phyloP scores from a whole-genome alignment of 1,284 basidiomycete genomes.

The Mycocalia duriaeana region DNA sequence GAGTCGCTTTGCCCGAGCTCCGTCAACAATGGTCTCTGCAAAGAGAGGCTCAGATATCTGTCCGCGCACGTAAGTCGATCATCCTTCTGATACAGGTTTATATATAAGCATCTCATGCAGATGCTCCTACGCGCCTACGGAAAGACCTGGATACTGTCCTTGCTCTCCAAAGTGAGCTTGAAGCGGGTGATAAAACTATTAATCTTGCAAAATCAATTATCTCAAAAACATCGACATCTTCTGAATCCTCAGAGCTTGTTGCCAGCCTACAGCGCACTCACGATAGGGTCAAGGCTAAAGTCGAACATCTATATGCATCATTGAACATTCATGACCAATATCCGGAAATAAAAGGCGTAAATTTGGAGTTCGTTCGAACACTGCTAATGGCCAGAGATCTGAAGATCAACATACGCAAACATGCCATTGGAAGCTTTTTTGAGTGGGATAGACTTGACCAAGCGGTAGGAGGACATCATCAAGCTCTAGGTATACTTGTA shows the following conservation, averaged over 20 bases:
- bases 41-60: conserved; percentile 22
- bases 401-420: conserved; percentile 34
- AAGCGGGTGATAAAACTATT: conserved; percentile 21
- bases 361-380: conserved; percentile 26
- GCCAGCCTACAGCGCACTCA: conserved; percentile 16
- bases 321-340: conserved; percentile 29
- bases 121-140: conserved; percentile 27
- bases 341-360: conserved; percentile 24
- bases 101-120: conserved; percentile 14
- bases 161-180: conserved; percentile 29
- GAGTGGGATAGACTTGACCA: conserved; percentile 33
- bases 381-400: conserved; percentile 29
- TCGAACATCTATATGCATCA: conserved; percentile 27
- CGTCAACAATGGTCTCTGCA: conserved; percentile 28
- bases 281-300: conserved; percentile 12
- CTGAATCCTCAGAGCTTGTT: conserved; percentile 12
- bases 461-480: conserved; percentile 25
- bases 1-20: conserved; percentile 12
- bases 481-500: conserved; percentile 28
- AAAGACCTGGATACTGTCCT: conserved; percentile 33
- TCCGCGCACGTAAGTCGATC: conserved; percentile 22
- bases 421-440: conserved; percentile 30
- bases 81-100: not conserved
- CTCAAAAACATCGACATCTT: not conserved
- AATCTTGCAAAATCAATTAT: conserved; percentile 8